These are phyloP conservation scores for Nakazawaea holstii DNA, from an alignment of 805 yeast species.

Conservation along the genomic window DNA sequence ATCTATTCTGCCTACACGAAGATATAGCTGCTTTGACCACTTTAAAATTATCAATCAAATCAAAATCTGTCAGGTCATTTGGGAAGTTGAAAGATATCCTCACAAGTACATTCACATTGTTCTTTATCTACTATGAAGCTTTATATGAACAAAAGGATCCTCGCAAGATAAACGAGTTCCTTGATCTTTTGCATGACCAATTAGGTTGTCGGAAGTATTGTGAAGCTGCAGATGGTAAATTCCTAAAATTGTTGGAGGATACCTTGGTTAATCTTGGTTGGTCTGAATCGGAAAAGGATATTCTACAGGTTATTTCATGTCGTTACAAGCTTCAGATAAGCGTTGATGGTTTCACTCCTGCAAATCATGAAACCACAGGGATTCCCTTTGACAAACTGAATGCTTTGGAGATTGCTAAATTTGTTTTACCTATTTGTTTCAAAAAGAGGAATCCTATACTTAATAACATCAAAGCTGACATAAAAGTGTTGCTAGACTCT, in stretches of 20 bases:
- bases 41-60: slow-evolving; percentile 33
- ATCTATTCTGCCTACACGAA: slow-evolving; percentile 47
- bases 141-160: slow-evolving; percentile 14
- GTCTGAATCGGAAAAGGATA: slow-evolving; percentile 52
- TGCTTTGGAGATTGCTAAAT: slow-evolving; percentile 29
- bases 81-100: slow-evolving; percentile 41
- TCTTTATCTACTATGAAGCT: slow-evolving; percentile 32
- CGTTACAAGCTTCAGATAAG: slow-evolving; percentile 64
- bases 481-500: slow-evolving; percentile 67
- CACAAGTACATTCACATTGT: slow-evolving; percentile 29
- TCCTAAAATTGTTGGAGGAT: slow-evolving; percentile 55
- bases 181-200: slow-evolving; percentile 65
- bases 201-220: slow-evolving; percentile 70
- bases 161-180: slow-evolving; percentile 34
- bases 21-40: slow-evolving; percentile 37
- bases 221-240: slow-evolving; percentile 54
- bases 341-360: slow-evolving; percentile 55
- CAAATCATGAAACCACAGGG: slow-evolving; percentile 54
- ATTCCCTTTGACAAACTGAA: slow-evolving; percentile 14
- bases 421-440: slow-evolving; percentile 50
- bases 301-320: slow-evolving; percentile 76
- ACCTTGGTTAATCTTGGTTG: slow-evolving; percentile 39
- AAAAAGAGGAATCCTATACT: slow-evolving; percentile 55
- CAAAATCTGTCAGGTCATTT: slow-evolving; percentile 37
- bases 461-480: slow-evolving; percentile 58